A percentile compares a stretch with the other conserved stretches of the same genome.
Conservation (phyloP, 371 early-diverging fungal genomes). For the Rhizopus arrhizus region DNA sequence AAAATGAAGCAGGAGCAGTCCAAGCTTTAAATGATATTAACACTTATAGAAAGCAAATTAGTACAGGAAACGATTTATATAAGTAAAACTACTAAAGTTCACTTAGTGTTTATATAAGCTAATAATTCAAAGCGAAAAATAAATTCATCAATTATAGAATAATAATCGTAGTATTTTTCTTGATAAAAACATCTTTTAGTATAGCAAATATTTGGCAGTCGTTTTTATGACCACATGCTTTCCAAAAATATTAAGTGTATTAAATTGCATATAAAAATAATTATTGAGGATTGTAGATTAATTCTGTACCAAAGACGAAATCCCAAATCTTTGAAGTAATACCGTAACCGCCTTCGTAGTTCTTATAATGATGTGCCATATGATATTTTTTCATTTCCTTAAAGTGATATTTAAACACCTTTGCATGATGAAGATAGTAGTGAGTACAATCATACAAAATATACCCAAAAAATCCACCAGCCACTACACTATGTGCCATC, state of each 20-base stretch:
- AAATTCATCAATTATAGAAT: too few relatives aligned
- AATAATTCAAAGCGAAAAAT: too few relatives aligned
- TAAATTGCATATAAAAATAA: too few relatives aligned
- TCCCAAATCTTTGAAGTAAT: constrained; percentile 95
- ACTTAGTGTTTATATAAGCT: too few relatives aligned
- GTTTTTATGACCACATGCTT: too few relatives aligned
- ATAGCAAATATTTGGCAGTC: too few relatives aligned
- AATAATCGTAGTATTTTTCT: too few relatives aligned
- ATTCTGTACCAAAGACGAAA: constrained; percentile 73
- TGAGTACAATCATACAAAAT: constrained; percentile 89
- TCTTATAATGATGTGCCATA: constrained; percentile 93
- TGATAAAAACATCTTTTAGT: too few relatives aligned
- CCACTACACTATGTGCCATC: constrained; percentile 64
- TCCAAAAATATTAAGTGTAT: too few relatives aligned
- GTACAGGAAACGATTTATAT: too few relatives aligned
- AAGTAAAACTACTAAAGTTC: too few relatives aligned
- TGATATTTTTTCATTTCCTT: constrained; percentile 92
- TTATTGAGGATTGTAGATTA: constrained; percentile 12
- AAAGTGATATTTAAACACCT: constrained; percentile 70
- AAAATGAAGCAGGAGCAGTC: neutral
- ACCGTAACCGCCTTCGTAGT: constrained; percentile 86
- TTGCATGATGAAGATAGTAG: constrained; percentile 94
- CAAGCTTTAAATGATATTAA: neutral
- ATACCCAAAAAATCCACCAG: constrained; percentile 84
- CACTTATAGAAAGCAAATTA: too few relatives aligned